Evolutionary conservation across 2,329 filamentous ascomycete genomes (phyloP), one percentile per base, ranked within the genome.

Genomic region (Apiospora koreana): DNA sequence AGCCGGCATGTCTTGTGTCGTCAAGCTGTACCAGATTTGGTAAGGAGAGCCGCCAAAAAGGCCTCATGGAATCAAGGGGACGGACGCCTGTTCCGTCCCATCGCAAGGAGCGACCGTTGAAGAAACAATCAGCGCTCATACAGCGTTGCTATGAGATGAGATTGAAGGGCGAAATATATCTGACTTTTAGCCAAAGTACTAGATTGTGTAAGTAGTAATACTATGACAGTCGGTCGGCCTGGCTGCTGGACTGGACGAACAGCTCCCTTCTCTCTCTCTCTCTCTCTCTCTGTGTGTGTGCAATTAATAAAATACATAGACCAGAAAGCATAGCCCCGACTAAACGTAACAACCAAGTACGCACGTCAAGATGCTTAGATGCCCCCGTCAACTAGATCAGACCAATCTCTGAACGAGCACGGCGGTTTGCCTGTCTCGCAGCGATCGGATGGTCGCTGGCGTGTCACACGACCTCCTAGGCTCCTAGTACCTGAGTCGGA

Each of bases 311-410:
- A n/a, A n/a, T n/a, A n/a, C n/a, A n/a, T n/a, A n/a, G n/a, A n/a
- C n/a, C n/a, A n/a, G n/a, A n/a, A n/a, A n/a, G n/a, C n/a, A 9
- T 7, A 54, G 14, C 16, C 25, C 16, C 28, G 5, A 54, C 50
- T 28, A 21, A 58, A 35, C 25, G n/a, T 58, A 58, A 28, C 16
- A 31, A 7, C 23, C 38, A 10, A 35, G 31, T 62, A 62, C 31
- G 21, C 54, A 38, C 18, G 54, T 62, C 28, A 38, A 62, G 28
- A 62, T 62, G 31, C 18, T n/a, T n/a, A n/a, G n/a, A n/a, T n/a
- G n/a, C n/a, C n/a, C n/a, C 31, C 28, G 54, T 38, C 54, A n/a
- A 38, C 54, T 62, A 62, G 54, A 62, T 62, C 54, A 38, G 54
- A 62, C 54, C 54, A 21, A 35, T 35, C 50, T 58, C 31, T 62